Conservation (phyloP, 2,329 filamentous ascomycete species). For the Lecanicillium sp. region DNA sequence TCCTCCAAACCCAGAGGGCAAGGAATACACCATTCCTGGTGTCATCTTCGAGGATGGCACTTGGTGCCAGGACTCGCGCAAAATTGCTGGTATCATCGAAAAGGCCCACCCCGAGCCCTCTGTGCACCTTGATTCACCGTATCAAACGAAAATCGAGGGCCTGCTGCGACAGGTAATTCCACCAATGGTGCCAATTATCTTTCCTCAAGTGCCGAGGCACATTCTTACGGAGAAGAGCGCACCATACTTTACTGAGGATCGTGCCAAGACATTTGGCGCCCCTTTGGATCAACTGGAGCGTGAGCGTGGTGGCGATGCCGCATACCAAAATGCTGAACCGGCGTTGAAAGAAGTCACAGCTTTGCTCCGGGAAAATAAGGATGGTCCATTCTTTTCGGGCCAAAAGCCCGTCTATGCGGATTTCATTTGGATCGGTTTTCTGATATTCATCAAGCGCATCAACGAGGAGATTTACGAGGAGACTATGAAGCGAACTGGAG, state of each 20-base stretch:
- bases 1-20: conserved; percentile 33
- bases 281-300: conserved; percentile 38
- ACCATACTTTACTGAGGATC: conserved; percentile 48
- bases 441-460: conserved; percentile 33
- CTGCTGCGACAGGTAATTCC: conserved; percentile 26
- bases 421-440: conserved; percentile 43
- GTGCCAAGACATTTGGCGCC: conserved; percentile 41
- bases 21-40: conserved; percentile 46
- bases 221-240: conserved; percentile 43
- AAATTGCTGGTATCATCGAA: conserved; percentile 53
- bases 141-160: conserved; percentile 34
- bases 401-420: conserved; percentile 46
- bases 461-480: conserved; percentile 25
- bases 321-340: conserved; percentile 36
- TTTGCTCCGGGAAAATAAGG: conserved; percentile 43
- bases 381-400: conserved; percentile 55
- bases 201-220: conserved; percentile 38
- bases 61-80: conserved; percentile 55
- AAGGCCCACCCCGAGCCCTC: conserved; percentile 47
- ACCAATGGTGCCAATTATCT: conserved; percentile 31
- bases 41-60: conserved; percentile 46
- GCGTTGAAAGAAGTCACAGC: conserved; percentile 27
- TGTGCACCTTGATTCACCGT: conserved; percentile 47
- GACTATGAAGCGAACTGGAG: conserved; percentile 27
- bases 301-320: conserved; percentile 38